phyloP scores from a whole-genome alignment of 2,329 filamentous ascomycete genomes.

The Rhynchosporium graminicola region DNA sequence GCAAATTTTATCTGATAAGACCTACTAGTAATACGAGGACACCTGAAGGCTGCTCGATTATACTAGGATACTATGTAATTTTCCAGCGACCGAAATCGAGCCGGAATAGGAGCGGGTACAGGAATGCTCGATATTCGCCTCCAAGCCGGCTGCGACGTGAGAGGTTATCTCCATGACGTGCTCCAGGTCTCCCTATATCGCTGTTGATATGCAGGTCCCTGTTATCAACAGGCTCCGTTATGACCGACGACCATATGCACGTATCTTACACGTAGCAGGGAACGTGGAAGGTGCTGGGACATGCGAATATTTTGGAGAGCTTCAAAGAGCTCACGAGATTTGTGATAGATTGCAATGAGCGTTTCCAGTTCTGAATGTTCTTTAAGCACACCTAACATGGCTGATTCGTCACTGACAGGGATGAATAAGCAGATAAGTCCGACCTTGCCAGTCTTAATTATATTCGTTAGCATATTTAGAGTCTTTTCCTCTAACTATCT shows the following conservation, averaged over 20 bases:
- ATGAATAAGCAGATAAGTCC: neutral
- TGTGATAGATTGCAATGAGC: neutral
- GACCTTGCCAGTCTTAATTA: neutral
- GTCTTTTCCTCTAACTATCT: neutral
- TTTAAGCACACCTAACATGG: neutral
- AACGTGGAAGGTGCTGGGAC: neutral
- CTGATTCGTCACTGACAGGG: constrained; percentile 1
- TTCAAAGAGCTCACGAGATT: constrained; percentile 1
- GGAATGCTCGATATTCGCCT: neutral
- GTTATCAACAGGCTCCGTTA: neutral
- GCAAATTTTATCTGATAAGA: neutral
- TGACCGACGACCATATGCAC: neutral
- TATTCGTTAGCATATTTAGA: neutral
- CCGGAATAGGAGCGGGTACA: neutral
- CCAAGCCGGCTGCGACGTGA: constrained; percentile 1
- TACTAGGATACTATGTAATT: neutral
- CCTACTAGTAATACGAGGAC: neutral
- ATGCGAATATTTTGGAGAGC: neutral
- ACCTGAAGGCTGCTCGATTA: neutral
- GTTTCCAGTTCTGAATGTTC: neutral
- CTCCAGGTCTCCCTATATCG: neutral
- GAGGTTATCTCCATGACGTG: neutral
- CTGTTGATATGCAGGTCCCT: neutral
- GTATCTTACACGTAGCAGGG: neutral
- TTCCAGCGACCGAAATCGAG: neutral